Evolutionary conservation across 257 asterid genomes (phyloP).

Genomic region (Jaltomata sinuosa): DNA sequence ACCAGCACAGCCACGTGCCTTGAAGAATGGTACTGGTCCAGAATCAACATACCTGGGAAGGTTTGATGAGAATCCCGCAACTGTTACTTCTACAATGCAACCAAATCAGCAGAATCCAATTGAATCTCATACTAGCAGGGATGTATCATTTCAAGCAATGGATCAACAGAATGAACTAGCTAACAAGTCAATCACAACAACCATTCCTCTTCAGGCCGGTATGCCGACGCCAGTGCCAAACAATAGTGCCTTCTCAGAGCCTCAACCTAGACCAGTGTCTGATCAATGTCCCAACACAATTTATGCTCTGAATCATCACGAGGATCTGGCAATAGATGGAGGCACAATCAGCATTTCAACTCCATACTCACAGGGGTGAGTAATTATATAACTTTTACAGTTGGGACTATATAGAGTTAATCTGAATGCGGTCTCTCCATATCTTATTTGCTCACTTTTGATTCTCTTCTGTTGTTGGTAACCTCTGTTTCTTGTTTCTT

Average conservation of each 20-base stretch:
- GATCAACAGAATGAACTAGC: conserved; percentile 44
- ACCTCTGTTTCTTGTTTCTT: background rate
- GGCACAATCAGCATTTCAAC: conserved; percentile 90
- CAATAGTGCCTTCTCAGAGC: conserved; percentile 41
- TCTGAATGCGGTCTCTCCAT: background rate
- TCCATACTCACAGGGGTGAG: conserved; percentile 81
- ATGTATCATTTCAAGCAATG: conserved; percentile 30
- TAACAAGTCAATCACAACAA: conserved; percentile 35
- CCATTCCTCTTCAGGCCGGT: conserved; percentile 31
- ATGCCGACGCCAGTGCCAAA: conserved; percentile 12
- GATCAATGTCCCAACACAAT: conserved; percentile 37
- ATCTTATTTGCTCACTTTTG: background rate
- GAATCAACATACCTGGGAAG: conserved; percentile 36
- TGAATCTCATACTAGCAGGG: conserved; percentile 47
- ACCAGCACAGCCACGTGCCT: conserved; percentile 39
- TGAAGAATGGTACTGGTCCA: conserved; percentile 45
- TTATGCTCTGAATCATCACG: conserved; percentile 39
- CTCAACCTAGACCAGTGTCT: conserved; percentile 40
- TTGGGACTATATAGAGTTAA: background rate
- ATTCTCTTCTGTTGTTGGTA: background rate
- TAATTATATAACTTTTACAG: background rate
- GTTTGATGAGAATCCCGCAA: conserved; percentile 44
- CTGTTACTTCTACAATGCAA: conserved; percentile 37
- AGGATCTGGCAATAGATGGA: conserved; percentile 65
- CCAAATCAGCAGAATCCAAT: conserved; percentile 41